These are phyloP conservation scores for Scolecobasidium constrictum DNA, from an alignment of 2,329 filamentous ascomycete genomes.

Conservation along the genomic window DNA sequence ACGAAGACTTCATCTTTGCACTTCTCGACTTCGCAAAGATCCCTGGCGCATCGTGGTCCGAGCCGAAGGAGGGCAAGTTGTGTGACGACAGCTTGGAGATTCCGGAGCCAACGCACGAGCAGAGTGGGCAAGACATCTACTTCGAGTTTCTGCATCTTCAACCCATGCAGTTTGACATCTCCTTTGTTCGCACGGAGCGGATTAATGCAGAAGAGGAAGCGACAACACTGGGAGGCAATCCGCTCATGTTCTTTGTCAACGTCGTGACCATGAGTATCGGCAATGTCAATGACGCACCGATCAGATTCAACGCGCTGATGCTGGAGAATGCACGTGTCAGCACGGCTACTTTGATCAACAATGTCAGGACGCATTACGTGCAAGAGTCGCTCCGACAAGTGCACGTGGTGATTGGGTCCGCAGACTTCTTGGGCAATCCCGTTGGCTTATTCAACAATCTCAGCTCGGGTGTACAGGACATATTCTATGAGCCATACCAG, in stretches of 20 bases:
- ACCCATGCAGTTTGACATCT: constrained; percentile 94
- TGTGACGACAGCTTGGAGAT: constrained; percentile 87
- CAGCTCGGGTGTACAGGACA: constrained; percentile 91
- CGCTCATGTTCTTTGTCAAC: constrained; percentile 97
- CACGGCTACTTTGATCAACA: constrained; percentile 69
- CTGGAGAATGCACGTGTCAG: constrained; percentile 92
- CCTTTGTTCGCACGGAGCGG: constrained; percentile 91
- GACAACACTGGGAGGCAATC: constrained; percentile 70
- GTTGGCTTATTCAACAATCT: constrained; percentile 98
- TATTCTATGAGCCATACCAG: constrained; percentile 99
- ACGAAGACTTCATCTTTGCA: constrained; percentile 96
- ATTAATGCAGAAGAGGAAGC: constrained; percentile 88
- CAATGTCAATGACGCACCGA: constrained; percentile 95
- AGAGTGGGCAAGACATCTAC: constrained; percentile 88
- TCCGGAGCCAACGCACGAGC: constrained; percentile 76
- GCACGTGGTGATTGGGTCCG: constrained; percentile 92
- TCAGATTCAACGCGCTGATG: constrained; percentile 86
- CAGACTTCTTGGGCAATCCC: constrained; percentile 94
- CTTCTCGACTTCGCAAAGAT: constrained; percentile 91
- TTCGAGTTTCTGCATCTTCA: constrained; percentile 96
- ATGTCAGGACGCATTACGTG: constrained; percentile 88
- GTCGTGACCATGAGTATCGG: constrained; percentile 99
- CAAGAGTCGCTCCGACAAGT: constrained; percentile 94
- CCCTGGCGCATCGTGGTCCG: constrained; percentile 77
- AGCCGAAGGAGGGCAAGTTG: constrained; percentile 71